These are phyloP conservation scores for Rhodamnia argentea DNA, from an alignment of 345 rosid species.

Conservation along the genomic window DNA sequence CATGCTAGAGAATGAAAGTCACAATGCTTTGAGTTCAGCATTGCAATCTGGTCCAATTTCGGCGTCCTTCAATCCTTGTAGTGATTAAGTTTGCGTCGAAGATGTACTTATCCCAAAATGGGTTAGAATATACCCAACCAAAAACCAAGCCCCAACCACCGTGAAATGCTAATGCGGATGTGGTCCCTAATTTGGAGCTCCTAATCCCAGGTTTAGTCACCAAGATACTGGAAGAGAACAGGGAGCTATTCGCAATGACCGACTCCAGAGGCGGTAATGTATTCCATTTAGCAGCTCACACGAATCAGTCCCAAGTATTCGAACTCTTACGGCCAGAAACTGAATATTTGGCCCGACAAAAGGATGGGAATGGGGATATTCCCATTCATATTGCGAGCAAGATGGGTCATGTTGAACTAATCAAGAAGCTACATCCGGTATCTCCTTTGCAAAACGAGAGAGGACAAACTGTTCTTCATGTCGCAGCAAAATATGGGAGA, in stretches of 20 bases:
- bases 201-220: not conserved
- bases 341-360: not conserved
- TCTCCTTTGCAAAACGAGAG: not conserved
- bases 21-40: not conserved
- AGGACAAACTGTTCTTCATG: not conserved
- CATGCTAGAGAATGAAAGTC: not conserved
- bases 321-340: not conserved
- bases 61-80: too few relatives aligned
- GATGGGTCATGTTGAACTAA: not conserved
- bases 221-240: rapidly evolving
- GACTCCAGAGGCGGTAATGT: not conserved
- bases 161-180: not conserved
- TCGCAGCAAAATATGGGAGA: not conserved
- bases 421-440: too few relatives aligned
- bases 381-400: not conserved
- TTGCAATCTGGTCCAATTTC: not conserved
- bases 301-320: not conserved
- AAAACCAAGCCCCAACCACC: not conserved
- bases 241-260: not conserved
- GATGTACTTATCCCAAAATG: not conserved
- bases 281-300: not conserved
- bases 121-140: not conserved
- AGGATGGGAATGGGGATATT: not conserved
- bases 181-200: not conserved
- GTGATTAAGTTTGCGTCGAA: not conserved